Conservation (phyloP, 306 rosid species). For the Rosa lucieae region DNA sequence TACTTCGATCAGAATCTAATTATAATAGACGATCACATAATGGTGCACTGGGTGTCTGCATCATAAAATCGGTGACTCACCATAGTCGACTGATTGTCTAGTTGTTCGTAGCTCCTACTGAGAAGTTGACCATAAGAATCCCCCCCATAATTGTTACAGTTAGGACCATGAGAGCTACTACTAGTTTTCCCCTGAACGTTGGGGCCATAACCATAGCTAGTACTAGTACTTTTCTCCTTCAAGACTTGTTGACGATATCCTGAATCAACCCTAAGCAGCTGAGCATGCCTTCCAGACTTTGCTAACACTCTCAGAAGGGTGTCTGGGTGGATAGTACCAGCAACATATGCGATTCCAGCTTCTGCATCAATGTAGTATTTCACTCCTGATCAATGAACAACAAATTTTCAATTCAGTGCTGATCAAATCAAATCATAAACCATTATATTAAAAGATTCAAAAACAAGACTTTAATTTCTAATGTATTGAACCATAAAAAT, state of each 20-base stretch:
- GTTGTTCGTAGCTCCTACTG: neutral
- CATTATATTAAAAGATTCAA: too few species aligned
- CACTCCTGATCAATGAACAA: neutral
- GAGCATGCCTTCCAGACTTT: slow-evolving; percentile 28
- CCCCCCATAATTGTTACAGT: neutral
- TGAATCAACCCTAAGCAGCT: slow-evolving; percentile 11
- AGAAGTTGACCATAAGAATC: neutral
- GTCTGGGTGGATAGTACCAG: slow-evolving; percentile 13
- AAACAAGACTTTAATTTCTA: too few species aligned
- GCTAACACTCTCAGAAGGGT: slow-evolving; percentile 13
- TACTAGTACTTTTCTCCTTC: neutral
- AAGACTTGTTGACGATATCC: neutral
- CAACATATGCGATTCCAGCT: slow-evolving; percentile 13
- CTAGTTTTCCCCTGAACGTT: neutral
- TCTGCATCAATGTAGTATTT: slow-evolving; percentile 19
- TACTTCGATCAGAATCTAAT: neutral
- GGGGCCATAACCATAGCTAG: neutral
- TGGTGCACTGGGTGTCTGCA: neutral
- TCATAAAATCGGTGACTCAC: neutral
- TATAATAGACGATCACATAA: slow-evolving; percentile 10
- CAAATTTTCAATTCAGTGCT: neutral
- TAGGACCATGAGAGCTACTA: neutral
- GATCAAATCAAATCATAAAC: neutral
- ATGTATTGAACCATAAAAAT: too few species aligned
- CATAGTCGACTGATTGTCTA: neutral